Evolutionary conservation across 257 asterid species (phyloP).

Genomic region (Solanum chaucha): DNA sequence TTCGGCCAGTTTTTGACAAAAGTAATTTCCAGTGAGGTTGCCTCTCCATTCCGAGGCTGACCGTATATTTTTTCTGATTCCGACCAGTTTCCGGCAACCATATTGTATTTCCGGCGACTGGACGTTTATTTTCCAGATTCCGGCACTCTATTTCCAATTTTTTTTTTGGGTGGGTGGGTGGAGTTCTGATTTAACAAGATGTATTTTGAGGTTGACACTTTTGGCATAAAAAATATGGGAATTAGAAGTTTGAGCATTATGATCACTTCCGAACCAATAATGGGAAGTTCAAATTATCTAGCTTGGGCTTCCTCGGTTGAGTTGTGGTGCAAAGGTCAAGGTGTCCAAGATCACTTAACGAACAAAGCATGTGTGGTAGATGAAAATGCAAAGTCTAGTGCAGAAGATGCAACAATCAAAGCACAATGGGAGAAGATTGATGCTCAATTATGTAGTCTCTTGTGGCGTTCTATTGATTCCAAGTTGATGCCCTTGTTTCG

Average conservation of each 20-base stretch:
- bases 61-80: not conserved
- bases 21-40: not conserved
- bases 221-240: not conserved
- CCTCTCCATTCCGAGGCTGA: not conserved
- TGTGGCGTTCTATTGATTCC: not conserved
- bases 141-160: not conserved
- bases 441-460: not conserved
- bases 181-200: not conserved
- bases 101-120: no score
- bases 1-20: not conserved
- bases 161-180: no score
- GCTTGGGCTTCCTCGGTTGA: not conserved
- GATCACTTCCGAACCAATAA: not conserved
- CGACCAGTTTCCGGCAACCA: not conserved
- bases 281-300: not conserved
- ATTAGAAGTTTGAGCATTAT: not conserved
- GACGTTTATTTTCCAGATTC: not conserved
- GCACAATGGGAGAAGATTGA: not conserved
- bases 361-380: not conserved
- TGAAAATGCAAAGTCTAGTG: not conserved
- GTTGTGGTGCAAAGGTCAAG: not conserved
- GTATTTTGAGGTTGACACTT: not conserved
- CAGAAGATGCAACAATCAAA: not conserved
- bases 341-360: not conserved
- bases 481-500: not conserved